These are phyloP conservation scores for Buxus sempervirens DNA, from an alignment of 164 flowering plant genomes.

Conservation along the genomic window DNA sequence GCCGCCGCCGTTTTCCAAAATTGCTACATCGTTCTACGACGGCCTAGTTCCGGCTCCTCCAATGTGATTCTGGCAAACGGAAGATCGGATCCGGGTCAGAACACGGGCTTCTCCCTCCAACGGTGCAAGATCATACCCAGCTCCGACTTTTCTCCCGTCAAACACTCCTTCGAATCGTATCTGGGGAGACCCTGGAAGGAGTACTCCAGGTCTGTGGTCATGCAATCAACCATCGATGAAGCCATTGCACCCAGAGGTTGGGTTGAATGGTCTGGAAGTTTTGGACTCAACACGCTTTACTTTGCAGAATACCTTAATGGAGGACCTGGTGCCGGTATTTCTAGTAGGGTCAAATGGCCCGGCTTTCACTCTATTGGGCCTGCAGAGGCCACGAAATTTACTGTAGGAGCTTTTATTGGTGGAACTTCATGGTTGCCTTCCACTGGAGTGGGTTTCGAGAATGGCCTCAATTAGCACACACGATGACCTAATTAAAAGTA, in stretches of 20 bases:
- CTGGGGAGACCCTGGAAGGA: slow-evolving; percentile 53
- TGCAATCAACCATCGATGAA: slow-evolving; percentile 41
- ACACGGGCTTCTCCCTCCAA: slow-evolving; percentile 45
- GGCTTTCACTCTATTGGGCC: slow-evolving; percentile 36
- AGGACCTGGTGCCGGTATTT: slow-evolving; percentile 39
- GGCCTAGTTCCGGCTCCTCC: slow-evolving; percentile 17
- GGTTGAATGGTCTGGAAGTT: slow-evolving; percentile 37
- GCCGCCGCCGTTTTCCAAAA: slow-evolving; percentile 42
- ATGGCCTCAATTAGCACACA: slow-evolving; percentile 25
- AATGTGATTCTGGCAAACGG: slow-evolving; percentile 42
- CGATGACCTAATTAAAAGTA: too few species aligned
- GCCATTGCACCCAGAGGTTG: slow-evolving; percentile 34
- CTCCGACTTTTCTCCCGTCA: slow-evolving; percentile 26
- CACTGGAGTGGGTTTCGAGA: slow-evolving; percentile 30
- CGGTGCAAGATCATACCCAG: slow-evolving; percentile 23
- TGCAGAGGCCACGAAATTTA: slow-evolving; percentile 31
- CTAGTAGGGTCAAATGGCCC: slow-evolving; percentile 39
- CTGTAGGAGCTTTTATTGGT: slow-evolving; percentile 32
- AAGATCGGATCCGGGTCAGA: slow-evolving; percentile 40
- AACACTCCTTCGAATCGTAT: slow-evolving; percentile 25
- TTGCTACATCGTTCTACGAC: slow-evolving; percentile 29
- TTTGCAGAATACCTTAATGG: slow-evolving; percentile 41
- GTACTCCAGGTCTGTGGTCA: slow-evolving; percentile 45
- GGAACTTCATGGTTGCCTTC: slow-evolving; percentile 42
- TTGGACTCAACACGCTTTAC: slow-evolving; percentile 22